These are phyloP conservation scores for Kodamaea plutei DNA, from an alignment of 1,139 yeast genomes.

Conservation along the genomic window DNA sequence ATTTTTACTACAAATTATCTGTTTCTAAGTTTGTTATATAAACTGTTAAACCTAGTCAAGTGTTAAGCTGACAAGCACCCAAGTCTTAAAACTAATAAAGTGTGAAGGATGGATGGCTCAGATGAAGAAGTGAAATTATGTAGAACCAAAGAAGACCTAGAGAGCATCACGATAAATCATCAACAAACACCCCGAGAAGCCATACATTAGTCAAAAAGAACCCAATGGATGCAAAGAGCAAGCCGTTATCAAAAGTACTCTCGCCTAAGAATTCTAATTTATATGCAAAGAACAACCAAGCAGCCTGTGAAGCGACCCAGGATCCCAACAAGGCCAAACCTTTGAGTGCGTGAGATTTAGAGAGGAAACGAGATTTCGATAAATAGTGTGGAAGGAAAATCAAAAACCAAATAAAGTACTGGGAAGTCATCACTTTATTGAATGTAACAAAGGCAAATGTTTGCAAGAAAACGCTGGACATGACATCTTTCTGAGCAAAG, in stretches of 20 bases:
- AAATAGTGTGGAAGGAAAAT: slow-evolving; percentile 75
- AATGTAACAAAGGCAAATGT: slow-evolving; percentile 87
- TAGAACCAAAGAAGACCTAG: too few species aligned
- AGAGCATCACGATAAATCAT: slow-evolving; percentile 27
- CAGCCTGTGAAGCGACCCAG: slow-evolving; percentile 72
- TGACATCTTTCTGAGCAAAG: slow-evolving; percentile 49
- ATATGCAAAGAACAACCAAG: slow-evolving; percentile 80
- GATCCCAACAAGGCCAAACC: slow-evolving; percentile 39
- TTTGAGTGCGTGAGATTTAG: slow-evolving; percentile 17
- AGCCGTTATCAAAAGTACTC: slow-evolving; percentile 57
- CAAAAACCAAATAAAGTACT: slow-evolving; percentile 89
- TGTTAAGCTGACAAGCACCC: too few species aligned
- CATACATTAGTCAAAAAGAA: slow-evolving; percentile 71
- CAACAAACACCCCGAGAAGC: slow-evolving; percentile 56
- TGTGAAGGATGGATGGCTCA: too few species aligned
- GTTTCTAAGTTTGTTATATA: too few species aligned
- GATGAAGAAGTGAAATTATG: too few species aligned
- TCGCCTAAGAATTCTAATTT: slow-evolving; percentile 75
- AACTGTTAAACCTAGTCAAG: too few species aligned
- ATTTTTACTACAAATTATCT: too few species aligned
- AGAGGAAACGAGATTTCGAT: slow-evolving; percentile 37
- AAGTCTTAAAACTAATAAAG: too few species aligned
- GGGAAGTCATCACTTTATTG: slow-evolving; percentile 93
- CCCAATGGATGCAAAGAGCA: slow-evolving; percentile 54
- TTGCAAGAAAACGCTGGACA: slow-evolving; percentile 76